Base-by-base conservation (phyloP, 2,329 filamentous ascomycete species). In the Gaeumannomyces tritici region DNA sequence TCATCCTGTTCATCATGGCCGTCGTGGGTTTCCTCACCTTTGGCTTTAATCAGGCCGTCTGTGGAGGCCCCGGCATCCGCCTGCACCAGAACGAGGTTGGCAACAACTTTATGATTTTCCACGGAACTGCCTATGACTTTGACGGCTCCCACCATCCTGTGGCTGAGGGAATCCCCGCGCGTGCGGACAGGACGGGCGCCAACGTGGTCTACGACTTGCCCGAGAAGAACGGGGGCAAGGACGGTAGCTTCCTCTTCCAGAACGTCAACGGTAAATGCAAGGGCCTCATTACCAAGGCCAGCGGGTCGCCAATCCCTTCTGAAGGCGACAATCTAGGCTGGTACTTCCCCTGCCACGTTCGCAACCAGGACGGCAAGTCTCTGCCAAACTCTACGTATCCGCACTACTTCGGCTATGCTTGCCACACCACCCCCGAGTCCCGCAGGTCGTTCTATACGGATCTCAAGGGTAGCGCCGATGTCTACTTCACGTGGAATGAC, bases 261-360 rank as follows among this genome's bases (percentile, higher is more conserved):
- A 96, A 98, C 67, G 95, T 99, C 74, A 99, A 99, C 69, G 96
- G 95, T 59, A 90, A 89, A 65, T 99, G 95, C 83, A 99, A 98
- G 77, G 89, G 83, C 12, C 76, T 98, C 63, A 96, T 99, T 72
- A 96, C 85, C 0, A 75, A 81, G 9, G 84, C 89, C 1, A 72
- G 82, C 1, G 80, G 80, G 62, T 96, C 93, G 0, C 88, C 91
- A 68, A 86, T 99, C 11, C 91, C 93, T 1, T 89, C 89, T 7
- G 88, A 96, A 71, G 77, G 87, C 61, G 86, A 87, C 13, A 78
- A 96, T 63, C 77, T 99, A 65, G 95, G 89, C 1, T 99, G 95
- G 93, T 99, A 99, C 73, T 98, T 98, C 72, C 95, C 95, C 3
- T 99, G 95, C 80, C 88, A 83, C 5, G 81, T 89, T 1, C 96